Evolutionary conservation across 2,329 filamentous ascomycete genomes (phyloP).

Genomic region (Didymella pomorum): DNA sequence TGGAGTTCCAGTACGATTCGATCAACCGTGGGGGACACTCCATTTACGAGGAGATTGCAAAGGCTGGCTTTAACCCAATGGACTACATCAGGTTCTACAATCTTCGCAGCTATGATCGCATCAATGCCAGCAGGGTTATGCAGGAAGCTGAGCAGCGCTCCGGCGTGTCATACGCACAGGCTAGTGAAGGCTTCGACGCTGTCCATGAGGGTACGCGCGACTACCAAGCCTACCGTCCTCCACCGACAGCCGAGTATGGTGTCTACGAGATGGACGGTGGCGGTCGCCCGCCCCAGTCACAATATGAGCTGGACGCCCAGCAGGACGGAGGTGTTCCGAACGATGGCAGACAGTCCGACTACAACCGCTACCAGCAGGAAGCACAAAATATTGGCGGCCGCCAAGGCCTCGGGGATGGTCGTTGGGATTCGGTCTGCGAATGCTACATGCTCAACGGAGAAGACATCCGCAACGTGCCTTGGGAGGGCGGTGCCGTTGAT

Average conservation of each 20-base stretch:
- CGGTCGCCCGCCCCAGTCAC: slow-evolving; percentile 26
- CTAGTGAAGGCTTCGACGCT: slow-evolving; percentile 70
- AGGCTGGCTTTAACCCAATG: slow-evolving; percentile 72
- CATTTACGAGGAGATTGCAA: slow-evolving; percentile 75
- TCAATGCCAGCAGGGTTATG: slow-evolving; percentile 74
- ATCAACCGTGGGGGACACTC: slow-evolving; percentile 80
- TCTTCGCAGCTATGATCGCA: slow-evolving; percentile 81
- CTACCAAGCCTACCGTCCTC: slow-evolving; percentile 46
- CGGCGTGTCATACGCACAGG: slow-evolving; percentile 73
- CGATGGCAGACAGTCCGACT: slow-evolving; percentile 53
- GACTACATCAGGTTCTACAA: slow-evolving; percentile 87
- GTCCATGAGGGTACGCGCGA: slow-evolving; percentile 53
- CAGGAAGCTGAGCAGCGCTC: slow-evolving; percentile 65
- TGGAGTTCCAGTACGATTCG: slow-evolving; percentile 82
- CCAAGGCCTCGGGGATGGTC: slow-evolving; percentile 57
- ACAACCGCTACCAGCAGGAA: slow-evolving; percentile 75
- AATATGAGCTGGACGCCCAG: slow-evolving; percentile 33
- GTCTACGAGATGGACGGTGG: slow-evolving; percentile 45
- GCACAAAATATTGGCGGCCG: slow-evolving; percentile 63
- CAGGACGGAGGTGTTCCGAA: slow-evolving; percentile 32
- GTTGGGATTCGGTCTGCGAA: slow-evolving; percentile 77
- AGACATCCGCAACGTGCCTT: slow-evolving; percentile 71
- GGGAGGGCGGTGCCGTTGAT: slow-evolving; percentile 62
- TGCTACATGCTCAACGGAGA: slow-evolving; percentile 85
- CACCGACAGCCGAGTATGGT: slow-evolving; percentile 49